phyloP scores from a whole-genome alignment of 2,329 filamentous ascomycete species.

The Spiromastix sp. region DNA sequence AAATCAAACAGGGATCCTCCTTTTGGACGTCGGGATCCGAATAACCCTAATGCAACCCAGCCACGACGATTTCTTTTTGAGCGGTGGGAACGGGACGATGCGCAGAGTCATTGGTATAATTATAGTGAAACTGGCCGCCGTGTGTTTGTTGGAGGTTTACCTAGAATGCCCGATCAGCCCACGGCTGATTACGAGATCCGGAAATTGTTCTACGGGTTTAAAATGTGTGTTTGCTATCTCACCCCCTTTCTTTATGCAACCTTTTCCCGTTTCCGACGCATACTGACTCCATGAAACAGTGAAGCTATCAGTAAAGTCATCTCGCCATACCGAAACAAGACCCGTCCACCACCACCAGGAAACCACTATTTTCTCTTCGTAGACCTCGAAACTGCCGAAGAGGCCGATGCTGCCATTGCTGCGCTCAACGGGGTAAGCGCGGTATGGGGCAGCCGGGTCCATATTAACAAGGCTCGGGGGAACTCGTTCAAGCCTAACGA shows the following conservation, averaged over 20 bases:
- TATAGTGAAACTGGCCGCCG: conserved; percentile 31
- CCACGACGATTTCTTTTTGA: conserved; percentile 22
- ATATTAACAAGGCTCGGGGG: conserved; percentile 31
- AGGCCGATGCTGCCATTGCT: conserved; percentile 43
- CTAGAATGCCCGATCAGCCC: conserved; percentile 32
- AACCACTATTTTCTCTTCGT: conserved; percentile 57
- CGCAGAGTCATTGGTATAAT: conserved; percentile 23
- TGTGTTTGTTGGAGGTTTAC: conserved; percentile 39
- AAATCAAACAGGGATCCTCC: conserved; percentile 32
- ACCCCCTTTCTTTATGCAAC: background rate
- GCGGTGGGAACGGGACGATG: conserved; percentile 33
- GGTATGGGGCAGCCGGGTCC: conserved; percentile 29
- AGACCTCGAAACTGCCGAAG: conserved; percentile 47
- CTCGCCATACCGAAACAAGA: conserved; percentile 48
- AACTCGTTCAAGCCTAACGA: conserved; percentile 23
- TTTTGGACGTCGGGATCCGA: conserved; percentile 7
- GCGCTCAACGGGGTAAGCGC: conserved; percentile 31
- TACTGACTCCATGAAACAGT: conserved; percentile 13
- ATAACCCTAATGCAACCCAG: conserved; percentile 3
- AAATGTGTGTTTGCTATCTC: conserved; percentile 23
- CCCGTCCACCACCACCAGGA: conserved; percentile 39
- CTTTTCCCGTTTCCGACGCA: background rate
- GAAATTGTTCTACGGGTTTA: conserved; percentile 34
- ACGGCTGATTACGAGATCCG: conserved; percentile 33
- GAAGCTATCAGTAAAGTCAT: conserved; percentile 43